Evolutionary conservation across 2,329 filamentous ascomycete genomes (phyloP), one percentile per base, ranked within the genome.

Genomic region (Cadophora sp.): DNA sequence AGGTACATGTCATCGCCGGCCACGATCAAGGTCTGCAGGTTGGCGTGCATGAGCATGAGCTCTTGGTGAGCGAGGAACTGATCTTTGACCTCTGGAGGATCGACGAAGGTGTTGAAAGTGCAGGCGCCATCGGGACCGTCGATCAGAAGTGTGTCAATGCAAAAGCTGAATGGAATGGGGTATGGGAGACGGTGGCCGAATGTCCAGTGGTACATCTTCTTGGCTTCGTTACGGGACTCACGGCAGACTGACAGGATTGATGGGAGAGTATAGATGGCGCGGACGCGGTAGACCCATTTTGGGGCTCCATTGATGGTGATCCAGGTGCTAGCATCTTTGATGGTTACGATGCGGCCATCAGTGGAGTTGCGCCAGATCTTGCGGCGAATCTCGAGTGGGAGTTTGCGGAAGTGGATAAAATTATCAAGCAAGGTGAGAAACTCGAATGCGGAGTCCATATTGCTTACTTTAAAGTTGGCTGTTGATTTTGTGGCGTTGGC

Each of bases 161-260:
- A 31, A 64, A 64, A 58, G 34, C 27, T 37, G 55, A 64, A 61
- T 29, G 24, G 61, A 40, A 67, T 62, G 19, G 64, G 63, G 48
- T 43, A 63, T 24, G 27, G 34, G 29, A 60, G 46, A 53, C 64
- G 64, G 1, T 48, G 26, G 14, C 14, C 27, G 51, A 68, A 59
- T 19, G 56, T 59, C 51, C 50, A 53, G 9, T 62, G 48, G 60
- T 68, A 68, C 37, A 58, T 60, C 7, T 60, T 46, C 22, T 27
- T 43, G 26, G 55, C 64, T 37, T 50, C 55, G 27, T 50, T 26
- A 24, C 64, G 64, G 16, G 64, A 60, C 31, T 65, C 64, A 3
- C 12, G 43, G 55, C 43, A 60, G 37, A 37, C 29, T 1, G 19
- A 31, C 7, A 65, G 24, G n/a, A 65, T 34, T 4, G 27, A 26